A percentile compares a stretch with the other conserved stretches of the same genome.
These are phyloP conservation scores for Ophiostoma fasciatum DNA, from an alignment of 2,329 filamentous ascomycete genomes.

Conservation along the genomic window DNA sequence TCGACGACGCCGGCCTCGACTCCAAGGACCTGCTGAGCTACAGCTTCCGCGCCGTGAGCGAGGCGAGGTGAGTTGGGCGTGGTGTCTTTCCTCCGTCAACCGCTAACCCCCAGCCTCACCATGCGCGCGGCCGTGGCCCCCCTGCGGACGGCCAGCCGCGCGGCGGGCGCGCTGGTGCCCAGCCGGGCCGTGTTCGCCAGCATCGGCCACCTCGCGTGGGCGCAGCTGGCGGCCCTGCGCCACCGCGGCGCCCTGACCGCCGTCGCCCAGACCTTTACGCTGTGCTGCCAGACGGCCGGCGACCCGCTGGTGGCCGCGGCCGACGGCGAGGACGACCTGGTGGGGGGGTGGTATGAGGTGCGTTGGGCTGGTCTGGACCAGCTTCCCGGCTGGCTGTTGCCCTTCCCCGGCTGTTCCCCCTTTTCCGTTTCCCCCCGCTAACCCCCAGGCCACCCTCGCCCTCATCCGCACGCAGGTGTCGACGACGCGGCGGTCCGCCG, in stretches of 20 bases:
- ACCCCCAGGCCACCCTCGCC: constrained; percentile 43
- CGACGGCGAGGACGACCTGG: constrained; percentile 27
- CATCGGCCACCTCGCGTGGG: constrained; percentile 63
- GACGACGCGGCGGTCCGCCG: constrained; percentile 81
- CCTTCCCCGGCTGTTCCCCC: too few species aligned
- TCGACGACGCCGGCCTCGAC: constrained; percentile 57
- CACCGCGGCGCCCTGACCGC: constrained; percentile 91
- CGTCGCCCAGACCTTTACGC: constrained; percentile 73
- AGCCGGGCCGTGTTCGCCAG: constrained; percentile 40
- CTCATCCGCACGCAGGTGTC: constrained; percentile 64
- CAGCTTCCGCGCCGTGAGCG: constrained; percentile 88
- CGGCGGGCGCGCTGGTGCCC: constrained; percentile 30
- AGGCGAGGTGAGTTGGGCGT: constrained; percentile 53
- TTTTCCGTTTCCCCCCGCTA: background rate
- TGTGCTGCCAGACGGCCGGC: constrained; percentile 55
- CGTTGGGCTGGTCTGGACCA: too few species aligned
- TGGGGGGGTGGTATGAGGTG: constrained; percentile 59
- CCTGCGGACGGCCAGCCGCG: constrained; percentile 29
- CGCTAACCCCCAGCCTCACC: constrained; percentile 42
- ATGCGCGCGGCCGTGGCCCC: constrained; percentile 48
- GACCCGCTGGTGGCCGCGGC: constrained; percentile 22
- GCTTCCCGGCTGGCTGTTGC: too few species aligned
- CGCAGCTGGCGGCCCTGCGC: constrained; percentile 66
- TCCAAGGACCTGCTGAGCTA: constrained; percentile 89
- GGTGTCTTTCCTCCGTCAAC: constrained; percentile 6